These are phyloP conservation scores for Paracoccidioides lutzii DNA, from an alignment of 2,329 filamentous ascomycete genomes.

Conservation along the genomic window DNA sequence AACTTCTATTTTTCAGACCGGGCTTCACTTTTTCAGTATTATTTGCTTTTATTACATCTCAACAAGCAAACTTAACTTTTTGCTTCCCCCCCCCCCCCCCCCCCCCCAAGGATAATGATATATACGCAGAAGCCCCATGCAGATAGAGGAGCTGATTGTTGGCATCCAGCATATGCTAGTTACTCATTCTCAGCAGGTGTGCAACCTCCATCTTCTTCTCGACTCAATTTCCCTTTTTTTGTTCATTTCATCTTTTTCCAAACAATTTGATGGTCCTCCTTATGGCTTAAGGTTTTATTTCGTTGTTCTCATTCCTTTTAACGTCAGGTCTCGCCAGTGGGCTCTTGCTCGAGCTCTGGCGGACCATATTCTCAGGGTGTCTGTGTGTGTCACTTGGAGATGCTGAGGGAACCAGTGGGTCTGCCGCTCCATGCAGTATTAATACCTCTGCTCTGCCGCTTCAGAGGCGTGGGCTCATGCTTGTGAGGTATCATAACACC, in stretches of 20 bases:
- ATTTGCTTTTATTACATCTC: conserved; percentile 1
- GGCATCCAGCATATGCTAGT: background rate
- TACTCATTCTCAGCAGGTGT: background rate
- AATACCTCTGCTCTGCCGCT: background rate
- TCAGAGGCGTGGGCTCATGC: background rate
- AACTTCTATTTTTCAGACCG: background rate
- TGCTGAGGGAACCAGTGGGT: background rate
- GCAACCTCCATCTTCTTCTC: background rate
- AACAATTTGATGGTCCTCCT: background rate
- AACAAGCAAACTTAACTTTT: background rate
- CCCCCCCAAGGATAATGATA: background rate
- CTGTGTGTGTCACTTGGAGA: background rate
- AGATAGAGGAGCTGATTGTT: background rate
- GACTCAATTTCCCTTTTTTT: background rate
- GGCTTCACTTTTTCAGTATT: background rate
- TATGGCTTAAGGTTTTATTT: background rate
- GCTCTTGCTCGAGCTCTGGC: background rate
- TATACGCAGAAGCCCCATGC: background rate
- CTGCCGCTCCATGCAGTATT: background rate
- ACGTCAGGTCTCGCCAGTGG: background rate
- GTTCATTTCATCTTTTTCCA: background rate
- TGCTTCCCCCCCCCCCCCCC: background rate
- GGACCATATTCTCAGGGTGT: background rate
- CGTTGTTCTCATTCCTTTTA: background rate
- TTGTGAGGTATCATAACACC: background rate